Percentiles rank a stretch among this genome's conserved stretches.
Evolutionary conservation across 371 early-diverging fungal species (phyloP).

Genomic region (Syncephalastrum racemosum): DNA sequence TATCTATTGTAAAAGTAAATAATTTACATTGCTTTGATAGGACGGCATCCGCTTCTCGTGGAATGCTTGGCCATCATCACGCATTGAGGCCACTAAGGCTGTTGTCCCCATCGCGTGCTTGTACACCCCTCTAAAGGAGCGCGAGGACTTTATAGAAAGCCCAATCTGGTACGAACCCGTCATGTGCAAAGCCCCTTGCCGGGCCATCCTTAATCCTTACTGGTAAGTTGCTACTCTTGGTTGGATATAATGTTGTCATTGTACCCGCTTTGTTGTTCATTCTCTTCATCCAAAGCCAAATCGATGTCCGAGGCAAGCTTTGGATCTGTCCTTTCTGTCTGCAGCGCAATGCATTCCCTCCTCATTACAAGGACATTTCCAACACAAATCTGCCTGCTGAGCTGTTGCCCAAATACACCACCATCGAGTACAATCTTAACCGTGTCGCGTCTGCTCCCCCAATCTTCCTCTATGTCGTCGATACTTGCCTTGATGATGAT

Average conservation of each 20-base stretch:
- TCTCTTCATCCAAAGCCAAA: constrained; percentile 60
- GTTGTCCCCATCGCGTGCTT: constrained; percentile 97
- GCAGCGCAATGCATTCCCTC: constrained; percentile 96
- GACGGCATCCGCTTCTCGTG: constrained; percentile 98
- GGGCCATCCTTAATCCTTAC: constrained; percentile 97
- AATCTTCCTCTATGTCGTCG: constrained; percentile 97
- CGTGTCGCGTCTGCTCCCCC: constrained; percentile 86
- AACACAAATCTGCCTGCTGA: constrained; percentile 97
- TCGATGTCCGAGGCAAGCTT: constrained; percentile 91
- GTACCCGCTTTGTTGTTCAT: not conserved
- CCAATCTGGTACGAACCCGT: constrained; percentile 97
- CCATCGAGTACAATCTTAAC: constrained; percentile 95
- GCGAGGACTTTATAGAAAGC: constrained; percentile 68
- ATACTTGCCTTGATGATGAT: constrained; percentile 96
- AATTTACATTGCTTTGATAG: constrained; percentile 11
- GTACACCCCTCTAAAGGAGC: constrained; percentile 97
- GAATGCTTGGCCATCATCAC: constrained; percentile 98
- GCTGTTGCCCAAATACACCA: constrained; percentile 91
- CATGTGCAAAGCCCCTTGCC: constrained; percentile 95
- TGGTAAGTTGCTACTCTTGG: constrained; percentile 62
- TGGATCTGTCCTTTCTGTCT: constrained; percentile 99
- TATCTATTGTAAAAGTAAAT: not conserved
- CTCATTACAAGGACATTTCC: constrained; percentile 98
- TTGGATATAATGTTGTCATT: not conserved
- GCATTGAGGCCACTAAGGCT: constrained; percentile 90